phyloP scores from a whole-genome alignment of 2,329 filamentous ascomycete species.

The Scortechinia acanthostroma region DNA sequence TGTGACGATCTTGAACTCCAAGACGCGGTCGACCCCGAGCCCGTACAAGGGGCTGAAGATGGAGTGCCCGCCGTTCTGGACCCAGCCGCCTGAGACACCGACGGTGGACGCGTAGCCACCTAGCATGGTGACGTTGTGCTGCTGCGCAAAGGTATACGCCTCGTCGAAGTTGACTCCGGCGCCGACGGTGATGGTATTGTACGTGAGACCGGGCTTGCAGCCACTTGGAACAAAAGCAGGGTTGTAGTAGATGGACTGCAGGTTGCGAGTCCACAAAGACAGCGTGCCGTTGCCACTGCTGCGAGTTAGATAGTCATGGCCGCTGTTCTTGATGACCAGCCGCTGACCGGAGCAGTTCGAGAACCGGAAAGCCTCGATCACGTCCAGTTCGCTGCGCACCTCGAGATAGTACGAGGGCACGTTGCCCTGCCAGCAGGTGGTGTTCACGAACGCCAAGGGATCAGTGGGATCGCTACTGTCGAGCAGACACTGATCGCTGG shows the following conservation, averaged over 20 bases:
- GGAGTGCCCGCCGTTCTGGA: constrained; percentile 16
- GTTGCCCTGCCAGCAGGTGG: constrained; percentile 15
- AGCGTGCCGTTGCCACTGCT: constrained; percentile 16
- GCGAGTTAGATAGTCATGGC: constrained; percentile 21
- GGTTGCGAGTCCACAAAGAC: constrained; percentile 13
- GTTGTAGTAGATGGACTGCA: constrained; percentile 12
- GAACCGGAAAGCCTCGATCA: constrained; percentile 9
- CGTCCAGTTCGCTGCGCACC: constrained; percentile 9
- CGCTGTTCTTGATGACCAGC: constrained; percentile 20
- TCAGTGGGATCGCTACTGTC: constrained; percentile 11
- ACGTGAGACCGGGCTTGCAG: constrained; percentile 6
- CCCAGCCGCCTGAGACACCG: constrained; percentile 12
- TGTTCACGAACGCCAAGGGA: constrained; percentile 8
- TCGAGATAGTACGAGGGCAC: constrained; percentile 13
- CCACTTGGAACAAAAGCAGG: constrained; percentile 11
- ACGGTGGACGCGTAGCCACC: constrained; percentile 11
- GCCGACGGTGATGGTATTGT: constrained; percentile 14
- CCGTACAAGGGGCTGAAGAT: constrained; percentile 16
- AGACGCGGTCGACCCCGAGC: constrained; percentile 15
- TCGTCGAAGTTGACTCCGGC: constrained; percentile 17
- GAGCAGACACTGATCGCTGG: constrained; percentile 15
- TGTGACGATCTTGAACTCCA: constrained; percentile 14
- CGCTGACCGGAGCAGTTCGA: constrained; percentile 12
- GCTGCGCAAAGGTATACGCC: constrained; percentile 13
- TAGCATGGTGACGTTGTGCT: constrained; percentile 13